Percentiles rank a stretch among this genome's conserved stretches.
These are phyloP conservation scores for Blastomyces parvus DNA, from an alignment of 2,329 filamentous ascomycete species.

Conservation along the genomic window DNA sequence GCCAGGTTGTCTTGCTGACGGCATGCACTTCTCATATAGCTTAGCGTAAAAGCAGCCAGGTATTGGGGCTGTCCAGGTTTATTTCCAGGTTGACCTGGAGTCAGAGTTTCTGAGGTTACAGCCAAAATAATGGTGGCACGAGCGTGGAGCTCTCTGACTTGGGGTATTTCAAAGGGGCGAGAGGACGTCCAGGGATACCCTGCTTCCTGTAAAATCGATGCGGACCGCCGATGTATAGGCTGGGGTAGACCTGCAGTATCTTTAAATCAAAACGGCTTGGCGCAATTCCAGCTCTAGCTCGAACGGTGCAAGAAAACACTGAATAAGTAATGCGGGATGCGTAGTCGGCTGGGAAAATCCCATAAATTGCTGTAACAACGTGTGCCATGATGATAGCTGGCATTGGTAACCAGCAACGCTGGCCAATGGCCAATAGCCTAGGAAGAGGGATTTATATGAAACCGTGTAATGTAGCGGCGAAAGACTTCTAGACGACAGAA, in stretches of 20 bases:
- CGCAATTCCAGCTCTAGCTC: neutral
- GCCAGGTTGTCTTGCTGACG: neutral
- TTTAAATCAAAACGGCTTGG: neutral
- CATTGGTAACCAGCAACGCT: neutral
- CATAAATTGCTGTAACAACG: neutral
- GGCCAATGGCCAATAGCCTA: neutral
- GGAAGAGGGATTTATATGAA: neutral
- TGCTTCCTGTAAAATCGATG: neutral
- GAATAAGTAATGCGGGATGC: neutral
- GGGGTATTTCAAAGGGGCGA: neutral
- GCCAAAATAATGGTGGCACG: neutral
- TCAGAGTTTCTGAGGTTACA: neutral
- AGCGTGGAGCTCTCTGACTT: neutral
- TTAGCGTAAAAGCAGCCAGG: constrained; percentile 1
- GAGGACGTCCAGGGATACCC: neutral
- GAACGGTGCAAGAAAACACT: neutral
- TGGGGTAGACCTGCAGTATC: neutral
- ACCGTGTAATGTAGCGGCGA: neutral
- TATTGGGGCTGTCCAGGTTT: constrained; percentile 1
- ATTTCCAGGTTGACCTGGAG: neutral
- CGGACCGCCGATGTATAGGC: neutral
- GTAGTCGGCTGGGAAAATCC: neutral
- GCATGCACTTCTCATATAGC: neutral
- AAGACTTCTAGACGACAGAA: neutral
- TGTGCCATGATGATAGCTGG: neutral